Conservation (phyloP, 805 yeast species). For the Hanseniaspora hatyaiensis region DNA sequence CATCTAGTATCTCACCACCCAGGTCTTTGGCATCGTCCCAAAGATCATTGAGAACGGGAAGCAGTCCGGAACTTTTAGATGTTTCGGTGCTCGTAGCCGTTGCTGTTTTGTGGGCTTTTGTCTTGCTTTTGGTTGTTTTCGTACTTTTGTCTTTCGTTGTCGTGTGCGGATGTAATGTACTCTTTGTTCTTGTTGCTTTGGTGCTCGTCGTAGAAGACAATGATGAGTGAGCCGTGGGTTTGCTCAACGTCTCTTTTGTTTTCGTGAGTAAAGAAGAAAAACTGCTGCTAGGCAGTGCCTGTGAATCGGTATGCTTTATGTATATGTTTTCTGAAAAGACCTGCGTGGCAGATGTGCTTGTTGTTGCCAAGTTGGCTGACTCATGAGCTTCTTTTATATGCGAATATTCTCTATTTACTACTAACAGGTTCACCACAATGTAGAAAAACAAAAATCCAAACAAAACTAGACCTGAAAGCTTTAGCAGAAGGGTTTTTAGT, state of each 20-base stretch:
- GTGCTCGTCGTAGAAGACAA: no score
- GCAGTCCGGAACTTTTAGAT: no score
- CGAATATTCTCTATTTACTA: conserved; percentile 11
- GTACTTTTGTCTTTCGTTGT: no score
- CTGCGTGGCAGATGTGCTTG: background rate
- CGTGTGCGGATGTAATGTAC: no score
- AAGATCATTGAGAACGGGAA: background rate
- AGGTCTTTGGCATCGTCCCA: conserved; percentile 7
- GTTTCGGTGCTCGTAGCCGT: background rate
- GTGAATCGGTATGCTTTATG: background rate
- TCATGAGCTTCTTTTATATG: conserved; percentile 1
- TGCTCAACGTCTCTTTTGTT: background rate
- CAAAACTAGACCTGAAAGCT: background rate
- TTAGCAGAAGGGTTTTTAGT: background rate
- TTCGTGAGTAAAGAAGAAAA: background rate
- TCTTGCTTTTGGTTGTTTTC: background rate
- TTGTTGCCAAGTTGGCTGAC: background rate
- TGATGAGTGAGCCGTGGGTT: no score
- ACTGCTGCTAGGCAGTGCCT: background rate
- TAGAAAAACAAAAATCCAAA: background rate
- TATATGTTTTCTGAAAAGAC: background rate
- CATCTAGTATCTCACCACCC: background rate
- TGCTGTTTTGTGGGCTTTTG: background rate
- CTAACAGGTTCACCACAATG: background rate
- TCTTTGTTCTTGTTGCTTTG: no score